These are phyloP conservation scores for Boletus coccyginus DNA, from an alignment of 768 basidiomycete species.

Conservation along the genomic window DNA sequence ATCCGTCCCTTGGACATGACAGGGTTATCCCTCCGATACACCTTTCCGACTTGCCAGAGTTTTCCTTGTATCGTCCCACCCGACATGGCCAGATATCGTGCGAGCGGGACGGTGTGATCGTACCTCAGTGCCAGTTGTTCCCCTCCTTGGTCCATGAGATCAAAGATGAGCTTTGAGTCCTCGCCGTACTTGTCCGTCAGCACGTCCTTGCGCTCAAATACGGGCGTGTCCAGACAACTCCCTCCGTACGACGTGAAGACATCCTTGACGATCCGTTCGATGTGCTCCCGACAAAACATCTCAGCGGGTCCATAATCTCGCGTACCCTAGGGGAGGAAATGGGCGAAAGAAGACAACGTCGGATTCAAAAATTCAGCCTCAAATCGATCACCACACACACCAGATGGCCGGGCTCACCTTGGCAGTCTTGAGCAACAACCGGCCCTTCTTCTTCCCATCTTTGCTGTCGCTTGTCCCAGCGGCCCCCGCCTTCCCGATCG, in stretches of 20 bases:
- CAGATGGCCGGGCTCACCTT: constrained; percentile 57
- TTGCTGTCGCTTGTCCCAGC: constrained; percentile 38
- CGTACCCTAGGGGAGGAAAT: constrained; percentile 62
- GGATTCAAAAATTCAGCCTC: background rate
- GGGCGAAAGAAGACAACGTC: too few species aligned
- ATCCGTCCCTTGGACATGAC: constrained; percentile 98
- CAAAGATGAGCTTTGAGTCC: constrained; percentile 96
- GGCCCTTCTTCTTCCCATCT: constrained; percentile 61
- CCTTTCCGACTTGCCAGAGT: constrained; percentile 98
- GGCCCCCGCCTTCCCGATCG: constrained; percentile 35
- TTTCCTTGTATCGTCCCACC: constrained; percentile 80
- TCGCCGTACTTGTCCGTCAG: constrained; percentile 97
- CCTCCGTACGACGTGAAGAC: constrained; percentile 89
- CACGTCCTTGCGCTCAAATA: constrained; percentile 97
- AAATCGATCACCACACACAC: constrained; percentile 10
- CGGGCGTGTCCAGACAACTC: constrained; percentile 93
- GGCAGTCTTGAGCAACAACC: constrained; percentile 85
- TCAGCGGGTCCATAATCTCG: constrained; percentile 91
- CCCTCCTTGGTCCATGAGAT: constrained; percentile 95
- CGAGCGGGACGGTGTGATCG: constrained; percentile 96
- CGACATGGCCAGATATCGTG: constrained; percentile 93
- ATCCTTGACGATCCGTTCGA: constrained; percentile 85
- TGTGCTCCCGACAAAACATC: constrained; percentile 87
- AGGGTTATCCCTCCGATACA: constrained; percentile 93
- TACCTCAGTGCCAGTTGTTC: constrained; percentile 93